Evolutionary conservation across 345 rosid genomes (phyloP), one percentile per base, ranked within the genome.

Genomic region (Physaria fendleri): DNA sequence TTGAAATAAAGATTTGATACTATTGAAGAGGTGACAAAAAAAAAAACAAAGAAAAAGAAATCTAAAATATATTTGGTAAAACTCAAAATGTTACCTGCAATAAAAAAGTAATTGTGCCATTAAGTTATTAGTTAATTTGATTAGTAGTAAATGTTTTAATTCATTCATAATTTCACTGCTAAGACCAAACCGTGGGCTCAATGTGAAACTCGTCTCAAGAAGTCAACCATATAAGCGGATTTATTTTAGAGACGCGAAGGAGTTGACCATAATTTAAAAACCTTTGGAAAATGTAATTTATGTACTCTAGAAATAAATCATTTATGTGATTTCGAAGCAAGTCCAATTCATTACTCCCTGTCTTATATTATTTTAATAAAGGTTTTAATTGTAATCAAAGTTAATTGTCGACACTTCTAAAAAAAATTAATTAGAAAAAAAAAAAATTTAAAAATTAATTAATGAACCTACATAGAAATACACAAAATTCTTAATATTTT

Each of bases 141-240:
- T 16, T 29, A 1, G 24, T 10, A 14, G 13, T 5, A 5, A 59
- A 32, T n/a, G 11, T 47, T 28, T 29, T 10, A 15, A 37, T 24
- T 12, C 37, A 25, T 14, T 29, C 17, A 29, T 39, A 22, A 47
- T 30, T 21, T 32, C 46, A 41, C 8, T 51, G 43, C 4, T 50
- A n/a, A 49, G 38, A 40, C 58, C 33, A 60, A 68, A 53, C 56
- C 56, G 37, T 61, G 68, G 56, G 56, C 49, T 44, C 29, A 44
- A 59, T 43, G 56, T 43, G 47, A 52, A 52, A 60, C 35, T 43
- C 52, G 25, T 43, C 12, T 9, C 5, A 44, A 20, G 32, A 68
- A 68, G 67, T 68, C 73, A 68, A 52, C 49, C 56, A 68, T 6
- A 43, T 33, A 34, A 51, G 13, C n/a, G 28, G 45, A 33, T 52